Conservation (phyloP, 148 eudicot species). For the Amaranthus hypochondriacus region DNA sequence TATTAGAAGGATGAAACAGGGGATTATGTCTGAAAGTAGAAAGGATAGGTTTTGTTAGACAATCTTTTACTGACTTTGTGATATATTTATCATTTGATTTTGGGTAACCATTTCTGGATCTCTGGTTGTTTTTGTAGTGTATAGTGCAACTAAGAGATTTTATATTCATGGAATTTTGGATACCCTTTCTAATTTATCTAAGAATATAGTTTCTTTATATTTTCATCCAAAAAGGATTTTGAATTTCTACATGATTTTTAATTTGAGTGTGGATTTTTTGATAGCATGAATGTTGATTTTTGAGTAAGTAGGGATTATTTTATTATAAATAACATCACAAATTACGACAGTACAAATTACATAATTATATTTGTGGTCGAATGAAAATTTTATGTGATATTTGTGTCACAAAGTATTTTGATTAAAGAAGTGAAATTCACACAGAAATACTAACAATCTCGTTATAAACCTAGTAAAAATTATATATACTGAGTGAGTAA, state of each 20-base stretch:
- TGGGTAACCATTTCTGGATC: not conserved
- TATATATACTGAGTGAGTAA: too few species aligned
- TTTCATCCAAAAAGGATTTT: not conserved
- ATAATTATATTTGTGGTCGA: too few species aligned
- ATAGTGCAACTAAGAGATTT: slow-evolving; percentile 12
- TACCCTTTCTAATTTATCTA: not conserved
- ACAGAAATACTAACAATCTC: too few species aligned
- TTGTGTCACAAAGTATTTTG: too few species aligned
- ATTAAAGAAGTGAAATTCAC: too few species aligned
- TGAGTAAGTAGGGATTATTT: not conserved
- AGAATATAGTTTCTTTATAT: not conserved
- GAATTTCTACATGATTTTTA: not conserved
- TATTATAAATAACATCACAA: not conserved
- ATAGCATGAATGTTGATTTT: not conserved
- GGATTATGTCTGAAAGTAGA: slow-evolving; percentile 31
- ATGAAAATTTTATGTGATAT: too few species aligned
- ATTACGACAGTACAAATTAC: too few species aligned
- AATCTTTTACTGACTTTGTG: not conserved
- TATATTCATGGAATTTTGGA: not conserved
- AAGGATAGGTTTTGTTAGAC: slow-evolving; percentile 13
- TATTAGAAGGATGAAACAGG: slow-evolving; percentile 51
- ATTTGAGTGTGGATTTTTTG: not conserved
- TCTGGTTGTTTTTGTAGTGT: slow-evolving; percentile 7
- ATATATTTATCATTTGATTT: not conserved
- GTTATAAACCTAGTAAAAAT: too few species aligned